phyloP scores from a whole-genome alignment of 257 asterid species.

The Euphrasia confusa region DNA sequence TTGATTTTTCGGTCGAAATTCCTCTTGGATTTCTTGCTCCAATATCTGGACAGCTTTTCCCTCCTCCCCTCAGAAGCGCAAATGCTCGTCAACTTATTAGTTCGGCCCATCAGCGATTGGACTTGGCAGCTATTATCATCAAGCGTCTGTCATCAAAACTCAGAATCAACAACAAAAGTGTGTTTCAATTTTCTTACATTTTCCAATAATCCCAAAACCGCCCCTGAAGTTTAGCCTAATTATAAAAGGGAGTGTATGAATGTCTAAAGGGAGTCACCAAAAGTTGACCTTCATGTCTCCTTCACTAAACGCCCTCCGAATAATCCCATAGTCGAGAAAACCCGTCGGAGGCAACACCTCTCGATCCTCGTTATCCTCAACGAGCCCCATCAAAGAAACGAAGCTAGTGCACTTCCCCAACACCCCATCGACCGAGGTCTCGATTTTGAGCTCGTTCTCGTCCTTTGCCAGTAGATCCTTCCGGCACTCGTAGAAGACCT shows the following conservation, averaged over 20 bases:
- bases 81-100: constrained; percentile 33
- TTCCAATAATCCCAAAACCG: background rate
- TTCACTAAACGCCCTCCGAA: constrained; percentile 89
- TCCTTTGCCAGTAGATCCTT: constrained; percentile 85
- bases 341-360: constrained; percentile 49
- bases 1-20: constrained; percentile 87
- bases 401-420: constrained; percentile 70
- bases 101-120: constrained; percentile 48
- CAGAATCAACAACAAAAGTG: constrained; percentile 46
- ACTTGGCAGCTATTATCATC: constrained; percentile 40
- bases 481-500: constrained; percentile 81
- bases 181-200: too few relatives aligned
- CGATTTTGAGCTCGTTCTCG: constrained; percentile 54
- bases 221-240: background rate
- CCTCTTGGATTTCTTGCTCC: constrained; percentile 81
- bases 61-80: constrained; percentile 61
- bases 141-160: constrained; percentile 82
- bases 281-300: constrained; percentile 86
- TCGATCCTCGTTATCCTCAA: constrained; percentile 45
- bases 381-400: constrained; percentile 54
- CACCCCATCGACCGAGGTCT: constrained; percentile 39
- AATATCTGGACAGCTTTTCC: constrained; percentile 81
- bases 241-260: constrained; percentile 6
- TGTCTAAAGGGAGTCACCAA: constrained; percentile 21
- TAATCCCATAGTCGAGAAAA: constrained; percentile 83